These are phyloP conservation scores for Poa pratensis DNA, from an alignment of 176 grass and related monocot species.

Conservation along the genomic window DNA sequence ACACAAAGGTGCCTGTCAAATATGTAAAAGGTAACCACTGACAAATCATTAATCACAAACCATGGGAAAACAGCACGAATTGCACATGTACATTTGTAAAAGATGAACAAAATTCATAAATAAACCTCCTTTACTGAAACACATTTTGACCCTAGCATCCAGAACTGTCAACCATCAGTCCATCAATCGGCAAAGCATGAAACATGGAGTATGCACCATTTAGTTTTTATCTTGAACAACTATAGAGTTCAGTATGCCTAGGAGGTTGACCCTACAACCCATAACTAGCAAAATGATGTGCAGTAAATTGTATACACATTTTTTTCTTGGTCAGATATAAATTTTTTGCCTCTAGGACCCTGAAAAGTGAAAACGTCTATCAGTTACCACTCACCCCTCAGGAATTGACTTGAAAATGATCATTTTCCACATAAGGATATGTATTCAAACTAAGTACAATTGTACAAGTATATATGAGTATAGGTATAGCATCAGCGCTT, in stretches of 20 bases:
- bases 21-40: neutral
- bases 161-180: slow-evolving; percentile 12
- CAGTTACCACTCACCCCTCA: neutral
- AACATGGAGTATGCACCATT: neutral
- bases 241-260: slow-evolving; percentile 20
- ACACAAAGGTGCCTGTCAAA: neutral
- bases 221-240: slow-evolving; percentile 1
- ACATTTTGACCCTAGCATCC: slow-evolving; percentile 17
- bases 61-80: neutral
- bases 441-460: neutral
- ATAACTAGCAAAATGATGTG: slow-evolving; percentile 6
- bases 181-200: slow-evolving; percentile 11
- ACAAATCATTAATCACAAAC: slow-evolving; percentile 14
- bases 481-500: slow-evolving; percentile 15
- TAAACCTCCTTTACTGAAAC: neutral
- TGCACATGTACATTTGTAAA: neutral
- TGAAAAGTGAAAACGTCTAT: slow-evolving; percentile 17
- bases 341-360: neutral
- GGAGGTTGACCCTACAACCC: neutral
- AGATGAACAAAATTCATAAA: slow-evolving; percentile 14
- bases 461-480: neutral
- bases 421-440: neutral
- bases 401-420: neutral
- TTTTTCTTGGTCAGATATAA: neutral
- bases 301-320: neutral